Conservation (phyloP, 2,329 filamentous ascomycete species). For the Cercospora zeina region DNA sequence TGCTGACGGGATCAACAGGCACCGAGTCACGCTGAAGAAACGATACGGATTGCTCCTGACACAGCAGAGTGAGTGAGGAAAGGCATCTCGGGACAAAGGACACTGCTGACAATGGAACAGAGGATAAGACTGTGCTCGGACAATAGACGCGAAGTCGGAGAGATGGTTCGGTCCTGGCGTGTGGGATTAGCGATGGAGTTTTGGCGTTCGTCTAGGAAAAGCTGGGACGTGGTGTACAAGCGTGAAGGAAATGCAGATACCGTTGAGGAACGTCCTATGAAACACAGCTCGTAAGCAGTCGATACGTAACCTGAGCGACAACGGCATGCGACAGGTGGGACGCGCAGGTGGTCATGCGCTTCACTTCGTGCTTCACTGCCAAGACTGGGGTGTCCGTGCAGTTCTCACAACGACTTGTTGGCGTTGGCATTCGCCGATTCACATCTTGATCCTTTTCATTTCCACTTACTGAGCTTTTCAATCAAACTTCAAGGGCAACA, state of each 20-base stretch:
- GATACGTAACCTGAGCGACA: neutral
- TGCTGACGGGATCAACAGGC: conserved; percentile 52
- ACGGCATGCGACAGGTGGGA: neutral
- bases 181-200: conserved; percentile 35
- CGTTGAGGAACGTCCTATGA: neutral
- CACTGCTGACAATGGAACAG: conserved; percentile 33
- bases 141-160: conserved; percentile 36
- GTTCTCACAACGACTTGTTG: neutral
- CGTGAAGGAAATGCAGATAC: neutral
- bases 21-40: conserved; percentile 93
- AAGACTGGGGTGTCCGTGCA: neutral
- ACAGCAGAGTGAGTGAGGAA: conserved; percentile 56
- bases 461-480: neutral
- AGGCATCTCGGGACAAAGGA: neutral
- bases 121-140: conserved; percentile 49
- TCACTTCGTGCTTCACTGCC: neutral
- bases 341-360: neutral
- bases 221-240: neutral
- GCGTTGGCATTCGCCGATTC: neutral
- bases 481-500: neutral
- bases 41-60: conserved; percentile 85
- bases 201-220: conserved; percentile 13
- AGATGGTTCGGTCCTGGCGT: neutral
- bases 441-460: neutral
- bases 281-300: neutral